Conservation (phyloP, 257 asterid genomes). For the Gentiana macrophylla region DNA sequence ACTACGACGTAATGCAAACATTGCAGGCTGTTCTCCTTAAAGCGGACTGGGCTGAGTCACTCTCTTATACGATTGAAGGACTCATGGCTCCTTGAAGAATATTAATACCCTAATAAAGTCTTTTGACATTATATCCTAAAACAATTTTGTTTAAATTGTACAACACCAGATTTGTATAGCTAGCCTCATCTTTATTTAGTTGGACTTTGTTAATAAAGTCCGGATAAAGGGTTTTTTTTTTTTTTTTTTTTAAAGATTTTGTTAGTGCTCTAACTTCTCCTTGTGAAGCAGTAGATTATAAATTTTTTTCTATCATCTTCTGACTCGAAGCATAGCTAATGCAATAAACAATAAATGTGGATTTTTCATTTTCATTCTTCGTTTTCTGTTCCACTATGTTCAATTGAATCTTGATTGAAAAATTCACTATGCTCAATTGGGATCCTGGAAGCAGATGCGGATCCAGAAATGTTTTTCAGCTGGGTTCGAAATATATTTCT, state of each 20-base stretch:
- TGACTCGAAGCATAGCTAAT: background rate
- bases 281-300: constrained; percentile 5
- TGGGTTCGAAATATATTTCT: too few species aligned
- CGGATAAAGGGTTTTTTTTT: too few species aligned
- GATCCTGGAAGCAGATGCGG: too few species aligned
- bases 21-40: constrained; percentile 60
- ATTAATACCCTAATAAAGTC: background rate
- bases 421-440: too few species aligned
- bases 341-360: constrained; percentile 1
- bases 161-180: constrained; percentile 1
- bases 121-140: background rate
- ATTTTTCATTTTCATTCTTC: background rate
- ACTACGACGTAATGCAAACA: constrained; percentile 64
- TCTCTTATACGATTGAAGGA: constrained; percentile 52
- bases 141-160: constrained; percentile 10
- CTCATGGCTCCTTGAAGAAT: constrained; percentile 66
- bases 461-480: too few species aligned
- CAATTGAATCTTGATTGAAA: too few species aligned
- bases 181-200: constrained; percentile 1
- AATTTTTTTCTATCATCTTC: constrained; percentile 7
- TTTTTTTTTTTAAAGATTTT: background rate
- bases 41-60: constrained; percentile 80
- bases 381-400: too few species aligned
- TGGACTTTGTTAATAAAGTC: background rate
- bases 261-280: background rate